These are phyloP conservation scores for Moniliella sp. DNA, from an alignment of 1,284 basidiomycete species.

Conservation along the genomic window DNA sequence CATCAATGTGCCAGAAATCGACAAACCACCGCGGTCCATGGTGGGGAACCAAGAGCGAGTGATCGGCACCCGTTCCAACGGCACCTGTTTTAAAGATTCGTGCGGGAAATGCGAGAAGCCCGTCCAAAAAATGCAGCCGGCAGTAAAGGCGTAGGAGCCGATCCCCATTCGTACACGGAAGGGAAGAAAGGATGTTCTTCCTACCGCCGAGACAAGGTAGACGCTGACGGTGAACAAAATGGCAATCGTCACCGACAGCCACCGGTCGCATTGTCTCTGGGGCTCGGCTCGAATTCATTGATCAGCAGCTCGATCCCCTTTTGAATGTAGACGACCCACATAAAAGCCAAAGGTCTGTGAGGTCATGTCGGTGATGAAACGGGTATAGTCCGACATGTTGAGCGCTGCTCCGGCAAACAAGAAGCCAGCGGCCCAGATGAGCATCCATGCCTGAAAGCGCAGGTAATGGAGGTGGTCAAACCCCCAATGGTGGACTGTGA, in stretches of 20 bases:
- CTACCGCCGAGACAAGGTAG: slow-evolving; percentile 26
- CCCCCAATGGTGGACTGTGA: slow-evolving; percentile 23
- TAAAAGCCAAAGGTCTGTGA: slow-evolving; percentile 76
- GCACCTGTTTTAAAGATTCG: slow-evolving; percentile 16
- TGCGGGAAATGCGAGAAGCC: slow-evolving; percentile 35
- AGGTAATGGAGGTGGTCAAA: slow-evolving; percentile 18
- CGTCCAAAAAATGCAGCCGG: slow-evolving; percentile 36
- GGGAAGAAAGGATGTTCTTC: slow-evolving; percentile 24
- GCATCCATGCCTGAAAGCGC: slow-evolving; percentile 46
- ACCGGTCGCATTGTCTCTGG: slow-evolving; percentile 33
- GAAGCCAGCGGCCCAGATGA: slow-evolving; percentile 75
- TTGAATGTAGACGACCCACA: slow-evolving; percentile 34
- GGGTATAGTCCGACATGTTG: slow-evolving; percentile 41
- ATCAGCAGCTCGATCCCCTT: slow-evolving; percentile 37
- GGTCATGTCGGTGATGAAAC: slow-evolving; percentile 47
- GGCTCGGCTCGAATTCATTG: slow-evolving; percentile 30
- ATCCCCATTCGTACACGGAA: slow-evolving; percentile 33
- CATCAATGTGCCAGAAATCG: slow-evolving; percentile 68
- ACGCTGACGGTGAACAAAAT: slow-evolving; percentile 36
- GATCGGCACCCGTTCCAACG: slow-evolving; percentile 24
- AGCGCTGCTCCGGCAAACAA: slow-evolving; percentile 68
- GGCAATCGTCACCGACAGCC: slow-evolving; percentile 37
- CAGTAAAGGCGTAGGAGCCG: slow-evolving; percentile 34
- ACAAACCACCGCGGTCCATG: slow-evolving; percentile 61
- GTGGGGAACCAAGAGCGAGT: slow-evolving; percentile 40